Base-by-base conservation (phyloP, 2,329 filamentous ascomycete species). In the Coccinonectria pachysandricola region DNA sequence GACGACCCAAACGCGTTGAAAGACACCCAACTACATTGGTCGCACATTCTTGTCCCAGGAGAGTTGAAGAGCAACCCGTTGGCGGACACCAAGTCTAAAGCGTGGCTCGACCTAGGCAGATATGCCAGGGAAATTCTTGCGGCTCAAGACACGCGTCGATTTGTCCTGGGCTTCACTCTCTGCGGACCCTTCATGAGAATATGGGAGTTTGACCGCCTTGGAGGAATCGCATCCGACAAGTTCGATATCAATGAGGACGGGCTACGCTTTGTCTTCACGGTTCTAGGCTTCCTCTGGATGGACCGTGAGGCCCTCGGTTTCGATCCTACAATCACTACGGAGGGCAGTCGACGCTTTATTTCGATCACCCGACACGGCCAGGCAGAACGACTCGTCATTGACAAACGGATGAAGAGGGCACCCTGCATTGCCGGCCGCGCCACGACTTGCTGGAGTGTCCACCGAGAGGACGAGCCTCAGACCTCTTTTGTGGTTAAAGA, bases 161-260 rank as follows among this genome's bases (percentile, higher is more conserved):
- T 64, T 33, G 52, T 61, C 27, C 40, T 65, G 11, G 59, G 57
- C 26, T 66, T 68, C 46, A 65, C 17, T 19, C 17, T 19, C 17
- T 19, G 17, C 10, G 49, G 58, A 33, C 49, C 52, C 29, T 35
- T 57, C 9, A 62, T 67, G 54, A 52, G 56, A 23, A 35, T 65
- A 32, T 67, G 49, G 60, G 46, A 46, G 33, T 66, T 65, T 46
- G 54, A 68, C 38, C 46, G 55, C 12, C 33, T 63, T 2, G 60
- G 63, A 9, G 59, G 53, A 7, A 55, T 66, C 17, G 54, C 52
- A 28, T 67, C 60, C n/a, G 39, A 52, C 15, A 43, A 48, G 16
- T 66, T 66, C 37, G 42, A 66, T 32, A 58, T 68, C 19, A 59
- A 66, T 32, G 19, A 57, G 25, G 46, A 64, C 30, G 50, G 54